Evolutionary conservation across 2,329 filamentous ascomycete species (phyloP), one percentile per base, ranked within the genome.

Genomic region (Colletotrichum karsti): DNA sequence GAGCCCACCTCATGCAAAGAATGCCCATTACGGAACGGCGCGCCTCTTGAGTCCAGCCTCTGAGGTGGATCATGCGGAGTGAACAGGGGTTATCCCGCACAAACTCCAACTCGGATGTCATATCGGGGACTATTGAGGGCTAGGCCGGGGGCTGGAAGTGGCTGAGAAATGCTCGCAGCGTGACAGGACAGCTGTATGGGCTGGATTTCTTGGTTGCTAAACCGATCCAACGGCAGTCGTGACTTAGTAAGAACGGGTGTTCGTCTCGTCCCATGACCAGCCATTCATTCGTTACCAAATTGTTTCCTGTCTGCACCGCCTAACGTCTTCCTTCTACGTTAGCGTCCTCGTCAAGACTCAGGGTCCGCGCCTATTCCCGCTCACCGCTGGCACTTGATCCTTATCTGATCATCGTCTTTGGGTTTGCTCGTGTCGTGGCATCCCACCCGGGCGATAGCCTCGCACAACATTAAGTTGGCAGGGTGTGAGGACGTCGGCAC

Each of bases 21-120:
- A 60, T 39, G 57, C 57, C 44, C 35, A 15, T 50, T 60, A 50
- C 44, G 57, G 57, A 50, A 60, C 33, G 44, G 57, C 57, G 44
- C 57, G 33, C 33, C 33, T 60, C 13, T 50, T n/a, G 42, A 59
- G 56, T 15, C 55, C 20, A 35, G 55, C 9, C 44, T 46, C 12
- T 4, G 30, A 44, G 33, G 57, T 60, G 57, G 57, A 60, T 60
- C 57, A 39, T 60, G 57, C 44, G 57, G 57, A 60, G 57, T 41
- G 44, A 41, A 30, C 57, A 51, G 44, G 57, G 57, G 41, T 60
- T 6, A 60, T 51, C 44, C 57, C 33, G 3, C 28, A 44, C 18
- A 5, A 5, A 30, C 28, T 6, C 28, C 42, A 26, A 37, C 51
- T 39, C 20, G 20, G 15, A 44, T 50, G 42, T 60, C 44, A 50